Evolutionary conservation across 192 early-diverging fungal genomes (phyloP).

Genomic region (Mortierella hygrophila): DNA sequence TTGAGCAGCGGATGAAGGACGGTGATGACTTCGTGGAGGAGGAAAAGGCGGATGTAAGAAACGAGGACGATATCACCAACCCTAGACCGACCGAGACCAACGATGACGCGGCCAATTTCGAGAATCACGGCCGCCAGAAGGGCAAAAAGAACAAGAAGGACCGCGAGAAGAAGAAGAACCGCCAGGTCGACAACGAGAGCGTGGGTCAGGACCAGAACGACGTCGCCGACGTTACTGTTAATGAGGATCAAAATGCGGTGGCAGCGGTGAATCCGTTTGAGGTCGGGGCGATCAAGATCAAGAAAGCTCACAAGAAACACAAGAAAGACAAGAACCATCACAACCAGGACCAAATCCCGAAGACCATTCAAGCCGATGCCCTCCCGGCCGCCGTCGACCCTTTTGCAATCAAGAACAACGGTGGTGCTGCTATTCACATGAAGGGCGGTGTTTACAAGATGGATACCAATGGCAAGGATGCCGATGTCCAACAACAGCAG

Average conservation of each 20-base stretch:
- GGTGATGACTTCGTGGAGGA: background rate
- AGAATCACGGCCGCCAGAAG: conserved; percentile 29
- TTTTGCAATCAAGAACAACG: background rate
- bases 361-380: background rate
- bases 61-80: background rate
- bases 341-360: background rate
- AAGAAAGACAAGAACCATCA: conserved; percentile 13
- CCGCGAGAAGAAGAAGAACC: background rate
- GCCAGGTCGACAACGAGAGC: background rate
- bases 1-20: background rate
- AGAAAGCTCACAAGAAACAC: conserved; percentile 10
- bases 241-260: background rate
- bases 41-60: background rate
- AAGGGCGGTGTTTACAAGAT: conserved; percentile 1
- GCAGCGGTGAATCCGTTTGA: background rate
- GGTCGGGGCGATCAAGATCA: background rate
- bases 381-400: no score
- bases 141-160: conserved; percentile 10
- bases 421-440: background rate
- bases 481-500: background rate
- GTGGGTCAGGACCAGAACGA: background rate
- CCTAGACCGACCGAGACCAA: background rate
- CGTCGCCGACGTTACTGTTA: background rate
- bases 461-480: conserved; percentile 9
- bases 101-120: background rate